A percentile compares a stretch with the other conserved stretches of the same genome.
Evolutionary conservation across 1,284 basidiomycete species (phyloP).

Genomic region (Ceratobasidium sp.): DNA sequence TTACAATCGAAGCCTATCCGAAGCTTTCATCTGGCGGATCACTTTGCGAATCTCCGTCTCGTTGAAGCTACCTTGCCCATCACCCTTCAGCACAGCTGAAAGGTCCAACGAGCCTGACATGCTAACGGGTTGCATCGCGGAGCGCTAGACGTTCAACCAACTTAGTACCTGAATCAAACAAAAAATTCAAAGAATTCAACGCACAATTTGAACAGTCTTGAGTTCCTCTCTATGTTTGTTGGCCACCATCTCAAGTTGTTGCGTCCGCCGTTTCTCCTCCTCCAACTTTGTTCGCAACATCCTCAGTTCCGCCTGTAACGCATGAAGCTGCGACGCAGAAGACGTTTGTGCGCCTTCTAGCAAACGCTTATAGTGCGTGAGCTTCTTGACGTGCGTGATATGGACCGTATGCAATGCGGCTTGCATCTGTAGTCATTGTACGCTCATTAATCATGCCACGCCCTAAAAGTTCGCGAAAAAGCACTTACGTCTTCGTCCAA

Average conservation of each 20-base stretch:
- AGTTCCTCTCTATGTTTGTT: conserved; percentile 52
- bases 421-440: conserved; percentile 41
- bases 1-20: conserved; percentile 79
- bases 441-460: not conserved
- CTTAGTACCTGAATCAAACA: too few species aligned
- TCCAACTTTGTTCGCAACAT: conserved; percentile 65
- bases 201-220: conserved; percentile 34
- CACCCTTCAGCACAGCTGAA: conserved; percentile 63
- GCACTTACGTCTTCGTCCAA: conserved; percentile 75
- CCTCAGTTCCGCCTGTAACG: conserved; percentile 79
- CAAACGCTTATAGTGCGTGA: conserved; percentile 79
- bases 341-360: conserved; percentile 79
- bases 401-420: conserved; percentile 68
- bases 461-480: not conserved
- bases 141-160: conserved; percentile 42
- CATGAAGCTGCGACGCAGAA: conserved; percentile 81
- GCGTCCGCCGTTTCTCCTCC: conserved; percentile 50
- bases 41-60: conserved; percentile 77
- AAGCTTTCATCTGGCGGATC: conserved; percentile 71
- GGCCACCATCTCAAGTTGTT: conserved; percentile 52
- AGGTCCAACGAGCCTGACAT: conserved; percentile 47
- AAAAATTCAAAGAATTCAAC: too few species aligned
- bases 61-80: conserved; percentile 70
- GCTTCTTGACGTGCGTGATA: conserved; percentile 72
- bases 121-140: conserved; percentile 37